Evolutionary conservation across 768 basidiomycete species (phyloP), one percentile per base, ranked within the genome.

Genomic region (Tephrocybe sp.): DNA sequence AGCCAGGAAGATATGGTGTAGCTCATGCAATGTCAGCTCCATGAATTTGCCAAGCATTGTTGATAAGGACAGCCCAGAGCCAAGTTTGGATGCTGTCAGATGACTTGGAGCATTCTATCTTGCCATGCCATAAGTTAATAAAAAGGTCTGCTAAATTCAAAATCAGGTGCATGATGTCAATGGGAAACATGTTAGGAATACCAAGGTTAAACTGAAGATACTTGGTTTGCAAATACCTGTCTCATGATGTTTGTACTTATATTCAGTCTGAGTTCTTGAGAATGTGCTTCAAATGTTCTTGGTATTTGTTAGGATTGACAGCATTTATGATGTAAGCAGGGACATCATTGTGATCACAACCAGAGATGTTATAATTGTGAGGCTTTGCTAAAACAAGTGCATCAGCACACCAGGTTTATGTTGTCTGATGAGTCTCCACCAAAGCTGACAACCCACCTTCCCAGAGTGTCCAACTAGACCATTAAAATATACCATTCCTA

Each of bases 221-320:
- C 59, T 71, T 0, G 69, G 72, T 41, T 70, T 71, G n/a, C 53
- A 53, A 1, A 77, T 68, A 0, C 75, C 73, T 0, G 71, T 73
- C 17, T 61, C 45, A 0, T 57, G 50, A 0, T 63, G 56, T 3
- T 30, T 5, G 11, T 30, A 30, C 11, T 30, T 11, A 11, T 30
- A 30, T 5, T 30, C 28, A 30, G 28, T 11, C 11, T 30, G 28
- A 11, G 28, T 30, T 30, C 28, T 30, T 30, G 28, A 30, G 28
- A 5, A 30, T 11, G 11, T 5, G 28, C 11, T 30, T 5, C 5
- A 30, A 11, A 5, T 30, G 28, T 30, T 30, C 28, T 30, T 11
- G 5, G 28, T 30, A 30, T 5, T 11, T 5, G 5, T 11, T 5
- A 5, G 28, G 28, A 30, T 30, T 11, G 5, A 30, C 11, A 11